phyloP scores from a whole-genome alignment of 768 basidiomycete species.

The Boletales sp. region DNA sequence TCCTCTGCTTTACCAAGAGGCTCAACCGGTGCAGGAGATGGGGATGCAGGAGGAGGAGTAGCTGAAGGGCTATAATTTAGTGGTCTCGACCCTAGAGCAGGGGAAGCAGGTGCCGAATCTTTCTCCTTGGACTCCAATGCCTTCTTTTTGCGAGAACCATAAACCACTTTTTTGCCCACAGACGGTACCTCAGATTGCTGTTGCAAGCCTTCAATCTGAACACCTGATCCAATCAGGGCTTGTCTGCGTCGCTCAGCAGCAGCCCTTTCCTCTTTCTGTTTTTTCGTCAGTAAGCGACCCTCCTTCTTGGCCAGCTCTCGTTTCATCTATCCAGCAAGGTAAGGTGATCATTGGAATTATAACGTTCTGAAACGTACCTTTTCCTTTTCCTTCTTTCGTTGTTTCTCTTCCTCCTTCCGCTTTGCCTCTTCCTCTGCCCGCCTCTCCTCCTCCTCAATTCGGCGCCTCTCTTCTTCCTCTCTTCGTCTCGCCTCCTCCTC shows the following conservation, averaged over 20 bases:
- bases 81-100: conserved; percentile 53
- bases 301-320: conserved; percentile 90
- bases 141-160: conserved; percentile 83
- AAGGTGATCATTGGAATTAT: neutral
- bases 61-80: conserved; percentile 32
- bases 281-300: conserved; percentile 92
- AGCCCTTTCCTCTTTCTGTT: conserved; percentile 91
- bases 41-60: conserved; percentile 20
- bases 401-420: conserved; percentile 79
- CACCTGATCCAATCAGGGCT: conserved; percentile 86
- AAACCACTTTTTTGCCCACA: conserved; percentile 68
- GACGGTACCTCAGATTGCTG: conserved; percentile 43
- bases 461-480: conserved; percentile 74
- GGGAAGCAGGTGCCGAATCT: conserved; percentile 36
- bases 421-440: conserved; percentile 71
- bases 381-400: conserved; percentile 82
- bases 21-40: conserved; percentile 29
- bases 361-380: conserved; percentile 46
- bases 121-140: conserved; percentile 45
- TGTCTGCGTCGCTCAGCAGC: conserved; percentile 88
- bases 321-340: conserved; percentile 59
- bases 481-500: conserved; percentile 76
- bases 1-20: conserved; percentile 20
- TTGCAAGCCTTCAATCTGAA: conserved; percentile 86
- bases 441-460: conserved; percentile 89